Evolutionary conservation across 2,329 filamentous ascomycete species (phyloP), one percentile per base, ranked within the genome.

Genomic region (Aspergillus thermomutatus): DNA sequence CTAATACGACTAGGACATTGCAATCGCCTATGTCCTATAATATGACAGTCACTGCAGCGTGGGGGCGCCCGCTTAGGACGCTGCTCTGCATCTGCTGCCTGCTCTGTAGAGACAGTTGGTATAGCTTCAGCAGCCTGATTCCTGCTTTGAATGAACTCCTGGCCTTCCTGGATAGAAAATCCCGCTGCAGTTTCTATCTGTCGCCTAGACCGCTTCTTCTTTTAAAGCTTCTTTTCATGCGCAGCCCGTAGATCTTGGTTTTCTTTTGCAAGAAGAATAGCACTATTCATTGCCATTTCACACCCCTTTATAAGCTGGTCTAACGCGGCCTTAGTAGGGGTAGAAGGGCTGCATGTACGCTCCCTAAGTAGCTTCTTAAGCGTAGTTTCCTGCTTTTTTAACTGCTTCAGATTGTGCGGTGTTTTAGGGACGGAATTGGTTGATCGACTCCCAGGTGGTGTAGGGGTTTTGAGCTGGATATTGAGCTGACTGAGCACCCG

Each of bases 401-500:
- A 34, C 45, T 59, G 50, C 27, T 25, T 28, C 27, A 54, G 25
- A n/a, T 28, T 59, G 49, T 59, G 27, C 41, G 57, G 34, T 31
- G 31, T 59, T 41, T 31, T 34, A 14, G 50, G 21, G 17, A 21
- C 27, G n/a, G 49, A 56, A 50, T 19, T 37, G 3, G 51, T 54
- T 41, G 49, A 56, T 17, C 4, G 21, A 21, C 52, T 46, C 6
- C 25, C 23, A 17, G 46, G 50, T 21, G 56, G 49, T 50, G 45
- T 55, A 28, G 27, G 43, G 3, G 50, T 58, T 23, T 41, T 19
- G 3, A 58, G 31, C 31, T 31, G 27, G 23, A 58, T 58, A 58
- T 58, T 58, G 3, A 58, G 21, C 52, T 58, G 46, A 2, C 40
- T 28, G 10, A 58, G 52, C n/a, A 58, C 52, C 25, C 25, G 23